Evolutionary conservation across 2,329 filamentous ascomycete species (phyloP).

Genomic region (Stachybotrys elegans): DNA sequence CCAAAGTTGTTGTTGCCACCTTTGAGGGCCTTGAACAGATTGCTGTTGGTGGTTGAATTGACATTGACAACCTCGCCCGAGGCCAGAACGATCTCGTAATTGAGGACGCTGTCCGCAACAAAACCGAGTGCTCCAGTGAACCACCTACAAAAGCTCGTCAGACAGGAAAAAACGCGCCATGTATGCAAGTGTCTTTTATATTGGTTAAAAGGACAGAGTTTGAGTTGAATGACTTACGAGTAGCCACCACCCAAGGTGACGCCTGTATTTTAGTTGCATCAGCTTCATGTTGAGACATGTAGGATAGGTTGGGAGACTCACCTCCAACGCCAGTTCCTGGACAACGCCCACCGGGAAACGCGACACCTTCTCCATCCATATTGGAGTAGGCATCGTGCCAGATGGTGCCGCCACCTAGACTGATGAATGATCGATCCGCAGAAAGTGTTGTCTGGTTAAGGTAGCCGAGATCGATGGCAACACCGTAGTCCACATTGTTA

Average conservation of each 20-base stretch:
- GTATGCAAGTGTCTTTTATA: no score
- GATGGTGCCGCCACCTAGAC: conserved; percentile 36
- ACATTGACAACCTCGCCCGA: conserved; percentile 55
- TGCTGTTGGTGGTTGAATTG: conserved; percentile 61
- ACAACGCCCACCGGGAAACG: not conserved
- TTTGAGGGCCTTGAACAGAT: conserved; percentile 48
- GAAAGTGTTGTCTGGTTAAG: conserved; percentile 30
- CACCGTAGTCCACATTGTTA: conserved; percentile 33
- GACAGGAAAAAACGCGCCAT: no score
- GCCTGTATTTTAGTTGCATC: not conserved
- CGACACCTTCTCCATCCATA: conserved; percentile 23
- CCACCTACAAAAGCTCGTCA: conserved; percentile 17
- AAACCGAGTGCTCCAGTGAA: conserved; percentile 33
- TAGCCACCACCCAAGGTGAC: conserved; percentile 2
- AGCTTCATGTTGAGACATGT: not conserved
- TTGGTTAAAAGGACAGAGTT: no score
- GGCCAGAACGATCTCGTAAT: conserved; percentile 42
- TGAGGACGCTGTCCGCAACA: conserved; percentile 39
- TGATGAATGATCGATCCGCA: conserved; percentile 26
- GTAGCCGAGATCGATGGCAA: conserved; percentile 37
- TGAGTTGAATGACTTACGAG: conserved; percentile 1
- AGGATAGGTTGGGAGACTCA: not conserved
- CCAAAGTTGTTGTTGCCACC: conserved; percentile 14
- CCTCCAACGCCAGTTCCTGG: not conserved
- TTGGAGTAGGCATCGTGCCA: conserved; percentile 37